Evolutionary conservation across 768 basidiomycete species (phyloP).

Genomic region (Pleurotus sapidus): DNA sequence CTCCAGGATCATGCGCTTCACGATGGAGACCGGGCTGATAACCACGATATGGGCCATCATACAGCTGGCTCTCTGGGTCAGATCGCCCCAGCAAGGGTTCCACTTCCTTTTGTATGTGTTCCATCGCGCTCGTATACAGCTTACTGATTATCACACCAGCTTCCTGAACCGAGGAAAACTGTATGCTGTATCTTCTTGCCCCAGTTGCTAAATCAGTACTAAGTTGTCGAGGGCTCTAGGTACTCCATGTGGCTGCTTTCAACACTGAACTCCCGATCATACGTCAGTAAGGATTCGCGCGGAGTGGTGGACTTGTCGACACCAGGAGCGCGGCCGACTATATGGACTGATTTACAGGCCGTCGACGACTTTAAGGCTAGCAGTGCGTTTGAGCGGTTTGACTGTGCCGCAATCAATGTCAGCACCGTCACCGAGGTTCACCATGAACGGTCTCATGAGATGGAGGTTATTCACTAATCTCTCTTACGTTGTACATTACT

Average conservation of each 20-base stretch:
- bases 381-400: neutral
- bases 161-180: neutral
- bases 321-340: neutral
- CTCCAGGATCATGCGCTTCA: constrained; percentile 2
- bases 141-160: neutral
- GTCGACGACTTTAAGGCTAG: neutral
- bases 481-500: too few species aligned
- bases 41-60: constrained; percentile 8
- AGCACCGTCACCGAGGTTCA: constrained; percentile 3
- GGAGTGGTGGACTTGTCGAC: neutral
- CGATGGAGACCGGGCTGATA: constrained; percentile 12
- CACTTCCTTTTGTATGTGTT: constrained; percentile 9
- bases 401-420: neutral
- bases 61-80: constrained; percentile 10
- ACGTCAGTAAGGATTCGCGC: neutral
- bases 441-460: neutral
- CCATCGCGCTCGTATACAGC: neutral
- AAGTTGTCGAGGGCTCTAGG: neutral
- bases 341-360: neutral
- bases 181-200: neutral
- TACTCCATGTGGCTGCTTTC: constrained; percentile 9
- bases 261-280: constrained; percentile 6
- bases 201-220: neutral
- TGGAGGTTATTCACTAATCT: neutral
- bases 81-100: neutral